These are phyloP conservation scores for Juglanconis juglandina DNA, from an alignment of 2,329 filamentous ascomycete genomes.

Conservation along the genomic window DNA sequence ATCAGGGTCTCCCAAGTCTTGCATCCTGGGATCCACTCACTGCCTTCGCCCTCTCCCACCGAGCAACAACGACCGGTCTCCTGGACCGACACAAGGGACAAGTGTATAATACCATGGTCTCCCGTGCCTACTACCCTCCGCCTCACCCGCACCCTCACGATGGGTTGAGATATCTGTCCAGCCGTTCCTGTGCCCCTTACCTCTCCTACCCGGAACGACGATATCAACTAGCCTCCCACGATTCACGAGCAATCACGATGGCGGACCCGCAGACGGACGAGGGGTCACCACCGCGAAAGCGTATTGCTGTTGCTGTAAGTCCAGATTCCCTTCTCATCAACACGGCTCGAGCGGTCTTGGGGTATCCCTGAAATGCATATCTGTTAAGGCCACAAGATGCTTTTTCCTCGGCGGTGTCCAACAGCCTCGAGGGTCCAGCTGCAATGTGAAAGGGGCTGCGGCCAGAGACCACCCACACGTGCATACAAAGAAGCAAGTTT, in stretches of 20 bases:
- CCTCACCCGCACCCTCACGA: slow-evolving; percentile 24
- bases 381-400: neutral
- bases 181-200: slow-evolving; percentile 36
- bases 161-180: slow-evolving; percentile 35
- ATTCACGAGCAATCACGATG: slow-evolving; percentile 36
- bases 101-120: slow-evolving; percentile 36
- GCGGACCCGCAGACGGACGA: slow-evolving; percentile 40
- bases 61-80: neutral
- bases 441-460: too few species aligned
- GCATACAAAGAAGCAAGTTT: neutral
- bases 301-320: slow-evolving; percentile 58
- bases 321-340: neutral
- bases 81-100: neutral
- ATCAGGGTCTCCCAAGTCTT: neutral
- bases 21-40: slow-evolving; percentile 3
- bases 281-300: slow-evolving; percentile 47
- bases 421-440: too few species aligned
- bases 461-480: neutral
- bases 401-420: neutral
- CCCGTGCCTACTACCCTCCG: slow-evolving; percentile 36
- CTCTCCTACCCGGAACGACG: slow-evolving; percentile 34
- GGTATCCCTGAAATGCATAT: neutral
- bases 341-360: neutral
- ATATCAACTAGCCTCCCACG: slow-evolving; percentile 34
- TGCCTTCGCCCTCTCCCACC: neutral